Conservation (phyloP, 176 grass and related monocot species). For the Chrysopogon serrulatus region DNA sequence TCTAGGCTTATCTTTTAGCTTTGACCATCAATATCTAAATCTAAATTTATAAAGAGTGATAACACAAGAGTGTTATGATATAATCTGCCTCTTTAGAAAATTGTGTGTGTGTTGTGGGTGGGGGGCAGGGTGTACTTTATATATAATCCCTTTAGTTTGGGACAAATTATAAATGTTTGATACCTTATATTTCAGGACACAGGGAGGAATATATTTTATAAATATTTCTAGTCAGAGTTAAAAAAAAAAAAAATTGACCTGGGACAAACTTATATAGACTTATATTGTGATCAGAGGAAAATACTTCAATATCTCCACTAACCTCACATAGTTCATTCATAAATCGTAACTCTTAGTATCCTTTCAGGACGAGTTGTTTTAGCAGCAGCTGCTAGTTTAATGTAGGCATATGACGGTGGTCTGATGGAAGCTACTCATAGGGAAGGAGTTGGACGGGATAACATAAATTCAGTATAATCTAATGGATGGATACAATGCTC, state of each 20-base stretch:
- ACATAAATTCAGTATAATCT: not conserved
- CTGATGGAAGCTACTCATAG: not conserved
- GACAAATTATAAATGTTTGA: not conserved
- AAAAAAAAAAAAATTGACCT: not conserved
- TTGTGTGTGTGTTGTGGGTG: not conserved
- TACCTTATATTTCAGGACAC: not conserved
- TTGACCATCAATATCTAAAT: not conserved
- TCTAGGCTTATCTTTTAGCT: not conserved
- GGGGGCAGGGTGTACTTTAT: not conserved
- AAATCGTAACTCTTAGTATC: not conserved
- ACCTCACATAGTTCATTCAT: not conserved
- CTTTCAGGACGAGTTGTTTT: slow-evolving; percentile 14
- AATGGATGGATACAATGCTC: not conserved
- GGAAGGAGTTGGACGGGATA: not conserved
- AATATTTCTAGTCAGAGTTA: not conserved
- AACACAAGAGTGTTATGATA: not conserved
- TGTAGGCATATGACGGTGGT: not conserved
- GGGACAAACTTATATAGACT: not conserved
- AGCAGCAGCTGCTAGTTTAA: not conserved
- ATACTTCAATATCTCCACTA: slow-evolving; percentile 1
- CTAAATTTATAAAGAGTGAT: not conserved
- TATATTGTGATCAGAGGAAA: not conserved
- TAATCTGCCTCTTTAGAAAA: not conserved
- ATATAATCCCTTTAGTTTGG: not conserved
- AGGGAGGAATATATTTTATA: not conserved